Evolutionary conservation across 139 green algal species (phyloP), one percentile per base, ranked within the genome.

Genomic region (Chlamydomonas sp.): DNA sequence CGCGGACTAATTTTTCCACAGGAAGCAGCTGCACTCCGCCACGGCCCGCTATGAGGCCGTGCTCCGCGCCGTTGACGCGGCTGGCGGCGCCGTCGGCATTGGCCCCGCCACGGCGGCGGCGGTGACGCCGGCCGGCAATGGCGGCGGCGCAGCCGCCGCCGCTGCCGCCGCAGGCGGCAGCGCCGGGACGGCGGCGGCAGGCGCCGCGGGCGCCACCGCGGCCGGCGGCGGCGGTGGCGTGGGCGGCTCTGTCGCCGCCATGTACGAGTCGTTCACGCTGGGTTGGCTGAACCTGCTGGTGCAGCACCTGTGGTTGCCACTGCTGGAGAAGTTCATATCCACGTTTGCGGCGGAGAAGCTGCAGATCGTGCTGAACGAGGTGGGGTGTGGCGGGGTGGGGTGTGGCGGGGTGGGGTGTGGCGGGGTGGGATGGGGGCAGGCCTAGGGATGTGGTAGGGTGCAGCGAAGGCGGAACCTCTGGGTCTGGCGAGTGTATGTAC

Each of bases 181-280:
- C n/a, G 2, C 31, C 31, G 79, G 64, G 31, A n/a, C 73, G 6
- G 73, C 64, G 15, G 12, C 60, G 16, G 77, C 77, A 5, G 59
- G 77, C 18, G 58, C 77, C 2, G 60, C 59, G 10, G 16, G 17
- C 17, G 69, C 17, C 1, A 6, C 69, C 69, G 69, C 69, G 2
- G 69, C 69, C 7, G 16, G 2, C 69, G 69, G 69, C 69, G 69
- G 17, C 1, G 9, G 3, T 16, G 69, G 2, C 2, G 71, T 20
- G 3, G n/a, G 71, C 71, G 49, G 20, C 64, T 66, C 63, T 72
- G 71, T 86, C 6, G 71, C 71, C 0, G 82, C 82, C 58, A 72
- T 91, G 74, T 79, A 90, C 63, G 89, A 91, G 64, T 88, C 78
- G 6, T 91, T 91, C 59, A 91, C 89, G 14, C 17, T 91, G 78